Evolutionary conservation across 2,329 filamentous ascomycete species (phyloP), one percentile per base, ranked within the genome.

Genomic region (Biscogniauxia sp.): DNA sequence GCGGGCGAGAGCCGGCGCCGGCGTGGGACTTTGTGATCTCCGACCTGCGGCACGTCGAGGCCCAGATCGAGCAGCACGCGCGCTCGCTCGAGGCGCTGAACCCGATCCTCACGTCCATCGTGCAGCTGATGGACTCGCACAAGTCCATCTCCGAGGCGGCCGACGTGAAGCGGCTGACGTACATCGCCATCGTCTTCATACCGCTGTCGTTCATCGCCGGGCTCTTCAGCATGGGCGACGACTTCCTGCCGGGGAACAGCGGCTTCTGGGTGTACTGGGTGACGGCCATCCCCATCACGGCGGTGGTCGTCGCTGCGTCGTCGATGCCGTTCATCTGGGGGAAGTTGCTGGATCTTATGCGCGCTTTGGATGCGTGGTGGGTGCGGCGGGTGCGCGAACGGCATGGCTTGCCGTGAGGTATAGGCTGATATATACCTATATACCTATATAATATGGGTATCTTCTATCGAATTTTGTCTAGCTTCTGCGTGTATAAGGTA

Each of bases 201-300:
- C 55, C 55, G 17, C 59, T 57, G n/a, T 61, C 59, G 1, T 57
- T 57, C 45, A 55, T 61, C 5, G 51, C 59, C 7, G 54, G 51
- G n/a, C 59, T 61, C 15, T 61, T 61, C 5, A 61, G 55, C 11
- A 61, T 61, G 59, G 54, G 55, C 11, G 59, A 61, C 19, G 20
- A 13, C 8, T 61, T 57, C 41, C 51, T 53, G 3, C 37, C 54
- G 7, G 52, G 25, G 11, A 26, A 28, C 8, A 51, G 20, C 7
- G 23, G 51, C 5, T 56, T 57, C 20, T 61, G 59, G 59, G 52
- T 61, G 54, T 61, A 61, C n/a, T 45, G 15, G 37, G 37, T 45
- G 37, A 45, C 37, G 17, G 13, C 37, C 17, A 45, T 45, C 15
- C 37, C 37, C 13, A 17, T 45, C 13, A 45, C 37, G 15, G 37